Base-by-base conservation (phyloP, 257 asterid genomes). In the Galeopsis tetrahit region DNA sequence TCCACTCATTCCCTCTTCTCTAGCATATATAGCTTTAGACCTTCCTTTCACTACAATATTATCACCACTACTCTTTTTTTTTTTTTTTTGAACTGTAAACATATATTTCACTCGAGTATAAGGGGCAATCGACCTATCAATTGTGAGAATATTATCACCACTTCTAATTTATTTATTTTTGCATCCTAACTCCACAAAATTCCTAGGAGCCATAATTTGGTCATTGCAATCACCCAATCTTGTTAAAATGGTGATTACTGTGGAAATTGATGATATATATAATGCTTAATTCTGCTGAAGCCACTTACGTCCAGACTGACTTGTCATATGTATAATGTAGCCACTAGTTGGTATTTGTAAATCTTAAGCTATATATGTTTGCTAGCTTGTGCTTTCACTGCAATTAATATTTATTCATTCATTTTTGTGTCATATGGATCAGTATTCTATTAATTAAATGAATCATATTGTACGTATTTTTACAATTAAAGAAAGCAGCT, bases 271-370 rank as follows among this genome's bases (percentile, higher is more conserved):
- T n/a, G 28, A 56, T 28, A 56, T 56, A 63, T 55, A 44, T 55
- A 65, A 77, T 70, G 82, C 79, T 83, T 77, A 58, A 61, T 74
- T 75, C 63, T 55, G 71, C 74, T 60, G 39, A 39, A 56, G 13
- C 72, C 78, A 76, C 79, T 73, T 28, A 49, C 14, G 70, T 72
- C 60, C 72, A 58, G 65, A 68, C 64, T 72, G 81, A 71, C 81
- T 48, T 49, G 28, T 49, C 17, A 49, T 11, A 71, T 61, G 9
- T 70, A 62, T 42, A 46, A 69, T 72, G 51, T 72, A 68, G 71
- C 69, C 80, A 71, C 81, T 75, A 63, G 58, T 52, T 56, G 13
- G 38, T 70, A 69, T 39, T 17, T 10, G 38, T 21, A 28, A 3
- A 69, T 56, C 42, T 10, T 34, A 5, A 48, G 62, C 35, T n/a